Conservation (phyloP, 306 rosid genomes). For the Quercus berberidifolia region DNA sequence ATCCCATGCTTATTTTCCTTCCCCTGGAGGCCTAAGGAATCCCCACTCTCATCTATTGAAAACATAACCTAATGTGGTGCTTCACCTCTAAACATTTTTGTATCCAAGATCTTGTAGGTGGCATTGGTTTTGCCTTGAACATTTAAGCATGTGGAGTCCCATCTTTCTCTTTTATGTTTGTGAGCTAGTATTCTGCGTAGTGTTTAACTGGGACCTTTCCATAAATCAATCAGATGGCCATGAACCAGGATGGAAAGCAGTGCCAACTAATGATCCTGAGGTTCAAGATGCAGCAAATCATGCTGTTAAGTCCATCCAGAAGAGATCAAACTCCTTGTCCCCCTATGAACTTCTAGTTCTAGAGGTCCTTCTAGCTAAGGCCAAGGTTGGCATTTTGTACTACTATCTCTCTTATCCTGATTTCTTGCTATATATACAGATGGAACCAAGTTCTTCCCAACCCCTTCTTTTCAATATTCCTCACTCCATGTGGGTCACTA, state of each 20-base stretch:
- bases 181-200: conserved; percentile 6
- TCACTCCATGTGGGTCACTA: not conserved
- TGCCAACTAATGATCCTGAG: conserved; percentile 30
- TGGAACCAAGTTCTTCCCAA: not conserved
- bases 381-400: conserved; percentile 27
- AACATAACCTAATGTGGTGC: not conserved
- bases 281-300: conserved; percentile 47
- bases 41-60: not conserved
- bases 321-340: conserved; percentile 27
- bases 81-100: not conserved
- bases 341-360: conserved; percentile 36
- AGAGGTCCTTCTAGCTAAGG: conserved; percentile 37
- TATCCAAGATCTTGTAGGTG: not conserved
- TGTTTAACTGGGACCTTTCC: not conserved
- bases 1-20: not conserved
- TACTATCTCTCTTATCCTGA: not conserved
- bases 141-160: not conserved
- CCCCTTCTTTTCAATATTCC: not conserved
- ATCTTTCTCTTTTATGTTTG: not conserved
- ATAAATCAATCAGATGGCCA: conserved; percentile 22
- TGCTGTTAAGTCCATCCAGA: conserved; percentile 30
- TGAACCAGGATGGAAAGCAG: conserved; percentile 29
- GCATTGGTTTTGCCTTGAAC: not conserved
- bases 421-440: not conserved
- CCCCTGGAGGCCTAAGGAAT: not conserved